Percentiles rank a stretch among this genome's conserved stretches.
These are phyloP conservation scores for Citrus inodora DNA, from an alignment of 345 rosid species.

Conservation along the genomic window DNA sequence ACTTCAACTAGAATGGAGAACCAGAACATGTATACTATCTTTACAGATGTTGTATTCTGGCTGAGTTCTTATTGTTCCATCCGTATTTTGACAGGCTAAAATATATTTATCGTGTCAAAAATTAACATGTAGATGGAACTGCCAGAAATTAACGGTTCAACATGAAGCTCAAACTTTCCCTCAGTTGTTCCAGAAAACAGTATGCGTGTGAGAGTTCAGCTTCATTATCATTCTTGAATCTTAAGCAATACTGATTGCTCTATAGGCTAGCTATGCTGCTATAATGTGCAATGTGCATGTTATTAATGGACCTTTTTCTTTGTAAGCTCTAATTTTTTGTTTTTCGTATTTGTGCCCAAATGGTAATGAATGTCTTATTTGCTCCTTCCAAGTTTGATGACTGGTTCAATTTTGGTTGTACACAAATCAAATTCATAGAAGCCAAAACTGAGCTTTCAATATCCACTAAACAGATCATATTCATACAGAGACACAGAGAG, in stretches of 20 bases:
- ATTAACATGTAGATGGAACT: not conserved
- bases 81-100: not conserved
- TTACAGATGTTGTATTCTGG: not conserved
- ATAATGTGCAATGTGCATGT: not conserved
- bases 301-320: not conserved
- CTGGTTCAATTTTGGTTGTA: not conserved
- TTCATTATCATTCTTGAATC: not conserved
- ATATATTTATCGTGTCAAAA: not conserved
- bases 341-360: not conserved
- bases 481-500: no score
- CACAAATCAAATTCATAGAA: no score
- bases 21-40: not conserved
- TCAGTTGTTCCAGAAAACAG: not conserved
- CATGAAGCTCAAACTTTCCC: not conserved
- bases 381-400: not conserved
- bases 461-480: not conserved
- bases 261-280: not conserved
- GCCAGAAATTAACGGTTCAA: not conserved
- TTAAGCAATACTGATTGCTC: not conserved
- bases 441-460: not conserved
- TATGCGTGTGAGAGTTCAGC: not conserved
- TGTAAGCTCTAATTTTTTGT: not conserved
- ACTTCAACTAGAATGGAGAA: not conserved
- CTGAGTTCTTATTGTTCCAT: not conserved
- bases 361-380: not conserved